Evolutionary conservation across 2,329 filamentous ascomycete species (phyloP), one percentile per base, ranked within the genome.

Genomic region (Sclerotinia glacialis): DNA sequence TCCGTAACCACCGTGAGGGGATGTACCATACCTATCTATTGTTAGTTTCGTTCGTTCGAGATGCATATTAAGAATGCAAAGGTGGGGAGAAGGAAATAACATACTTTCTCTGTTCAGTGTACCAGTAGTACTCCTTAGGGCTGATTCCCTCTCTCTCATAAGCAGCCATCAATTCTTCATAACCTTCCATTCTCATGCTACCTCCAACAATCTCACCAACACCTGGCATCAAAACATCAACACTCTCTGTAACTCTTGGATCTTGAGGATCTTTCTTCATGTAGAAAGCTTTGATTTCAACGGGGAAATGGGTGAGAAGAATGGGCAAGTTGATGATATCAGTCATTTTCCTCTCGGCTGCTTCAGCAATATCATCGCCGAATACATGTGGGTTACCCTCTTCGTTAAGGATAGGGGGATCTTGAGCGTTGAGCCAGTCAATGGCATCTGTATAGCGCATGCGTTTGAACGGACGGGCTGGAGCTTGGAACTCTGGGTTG

Each of bases 281-380:
- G 85, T 99, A 99, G 79, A 99, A 99, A 1, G 95, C 91, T 84
- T 99, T 99, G 84, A 99, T 97, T 81, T 94, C 92, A 68, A 89
- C 89, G 26, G 95, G 95, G 86, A 99, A 99, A 80, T 98, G 94
- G 2, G 94, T 98, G 52, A 98, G 85, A 83, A 98, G 92, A 79
- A 99, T 97, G 69, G 95, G 95, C 65, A 87, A 83, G 87, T 96
- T 95, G 83, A 99, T 96, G 73, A 89, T 90, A 78, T 99, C 95
- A 1, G 94, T 98, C 95, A 99, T 99, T 77, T 84, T 87, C 74
- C 95, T 90, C 85, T 99, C 95, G 16, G 95, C 95, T 16, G 95
- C 95, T 80, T 98, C 95, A 71, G 95, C 95, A 75, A 99, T 99
- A 78, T 99, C 95, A 77, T 99, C 95, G 71, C 95, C 95, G 76